phyloP scores from a whole-genome alignment of 768 basidiomycete genomes.

The Pleurotus giganteus region DNA sequence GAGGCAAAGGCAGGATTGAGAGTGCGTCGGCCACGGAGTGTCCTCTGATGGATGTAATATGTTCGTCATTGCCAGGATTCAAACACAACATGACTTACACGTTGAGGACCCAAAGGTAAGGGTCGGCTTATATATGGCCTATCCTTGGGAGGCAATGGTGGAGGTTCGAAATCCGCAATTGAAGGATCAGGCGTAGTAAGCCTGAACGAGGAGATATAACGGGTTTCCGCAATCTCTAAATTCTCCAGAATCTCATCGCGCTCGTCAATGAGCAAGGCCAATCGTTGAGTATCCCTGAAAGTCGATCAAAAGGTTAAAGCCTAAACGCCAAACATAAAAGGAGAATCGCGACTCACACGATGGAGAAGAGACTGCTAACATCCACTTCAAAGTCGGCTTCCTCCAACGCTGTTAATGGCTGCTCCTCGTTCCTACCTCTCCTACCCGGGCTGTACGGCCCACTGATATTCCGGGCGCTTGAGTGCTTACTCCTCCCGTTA shows the following conservation, averaged over 20 bases:
- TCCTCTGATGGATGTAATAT: slow-evolving; percentile 21
- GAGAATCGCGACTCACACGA: slow-evolving; percentile 49
- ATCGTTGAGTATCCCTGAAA: slow-evolving; percentile 61
- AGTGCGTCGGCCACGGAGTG: slow-evolving; percentile 42
- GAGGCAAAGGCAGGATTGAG: slow-evolving; percentile 64
- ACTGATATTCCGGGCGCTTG: slow-evolving; percentile 11
- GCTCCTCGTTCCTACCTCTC: slow-evolving; percentile 34
- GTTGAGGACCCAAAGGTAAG: slow-evolving; percentile 44
- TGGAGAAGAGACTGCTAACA: slow-evolving; percentile 69
- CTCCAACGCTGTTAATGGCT: slow-evolving; percentile 40
- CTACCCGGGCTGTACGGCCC: slow-evolving; percentile 1
- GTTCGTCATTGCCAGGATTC: background rate
- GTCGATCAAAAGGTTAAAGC: slow-evolving; percentile 7
- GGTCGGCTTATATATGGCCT: slow-evolving; percentile 70
- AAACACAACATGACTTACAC: slow-evolving; percentile 19
- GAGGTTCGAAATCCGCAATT: slow-evolving; percentile 54
- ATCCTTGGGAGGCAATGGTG: slow-evolving; percentile 32
- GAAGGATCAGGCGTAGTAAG: slow-evolving; percentile 74
- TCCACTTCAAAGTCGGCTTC: slow-evolving; percentile 55
- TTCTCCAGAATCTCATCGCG: slow-evolving; percentile 77
- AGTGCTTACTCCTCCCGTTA: slow-evolving; percentile 22
- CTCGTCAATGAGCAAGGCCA: slow-evolving; percentile 71
- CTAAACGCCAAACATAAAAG: background rate
- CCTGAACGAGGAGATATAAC: slow-evolving; percentile 74
- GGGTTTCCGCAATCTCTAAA: slow-evolving; percentile 76